Percentiles rank a stretch among this genome's conserved stretches.
phyloP scores from a whole-genome alignment of 2,329 filamentous ascomycete genomes.

The Neodidymelliopsis sp. region DNA sequence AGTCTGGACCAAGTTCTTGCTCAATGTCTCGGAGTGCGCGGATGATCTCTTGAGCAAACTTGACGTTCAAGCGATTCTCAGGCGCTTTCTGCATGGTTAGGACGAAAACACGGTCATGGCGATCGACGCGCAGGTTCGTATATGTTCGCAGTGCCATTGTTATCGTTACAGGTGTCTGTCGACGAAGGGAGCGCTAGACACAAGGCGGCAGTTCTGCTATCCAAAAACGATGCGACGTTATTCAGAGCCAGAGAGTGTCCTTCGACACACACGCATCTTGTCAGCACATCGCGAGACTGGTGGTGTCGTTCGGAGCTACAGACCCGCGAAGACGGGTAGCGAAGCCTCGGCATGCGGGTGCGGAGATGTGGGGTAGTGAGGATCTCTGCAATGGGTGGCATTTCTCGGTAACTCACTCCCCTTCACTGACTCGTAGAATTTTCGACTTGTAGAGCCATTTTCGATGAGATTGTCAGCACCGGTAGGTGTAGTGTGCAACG shows the following conservation, averaged over 20 bases:
- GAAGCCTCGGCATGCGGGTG: constrained; percentile 30
- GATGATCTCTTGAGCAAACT: constrained; percentile 62
- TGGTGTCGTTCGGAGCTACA: constrained; percentile 1
- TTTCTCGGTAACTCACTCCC: constrained; percentile 19
- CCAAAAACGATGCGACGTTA: no score
- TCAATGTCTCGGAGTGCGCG: constrained; percentile 58
- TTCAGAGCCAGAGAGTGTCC: neutral
- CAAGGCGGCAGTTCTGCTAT: neutral
- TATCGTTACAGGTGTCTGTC: neutral
- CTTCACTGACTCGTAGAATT: constrained; percentile 1
- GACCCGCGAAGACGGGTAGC: neutral
- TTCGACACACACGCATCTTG: neutral
- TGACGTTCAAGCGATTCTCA: constrained; percentile 61
- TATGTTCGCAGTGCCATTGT: constrained; percentile 43
- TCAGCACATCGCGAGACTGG: neutral
- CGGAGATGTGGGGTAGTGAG: constrained; percentile 32
- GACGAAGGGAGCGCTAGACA: neutral
- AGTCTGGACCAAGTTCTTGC: constrained; percentile 54
- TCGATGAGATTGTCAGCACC: neutral
- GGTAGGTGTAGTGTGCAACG: no score
- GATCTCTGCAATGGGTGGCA: constrained; percentile 8
- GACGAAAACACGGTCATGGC: constrained; percentile 59
- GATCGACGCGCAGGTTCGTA: constrained; percentile 55
- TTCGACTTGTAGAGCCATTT: neutral
- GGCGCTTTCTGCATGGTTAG: constrained; percentile 63